A percentile compares a stretch with the other conserved stretches of the same genome.
phyloP scores from a whole-genome alignment of 441 rosid genomes.

The Gossypium trilobum region DNA sequence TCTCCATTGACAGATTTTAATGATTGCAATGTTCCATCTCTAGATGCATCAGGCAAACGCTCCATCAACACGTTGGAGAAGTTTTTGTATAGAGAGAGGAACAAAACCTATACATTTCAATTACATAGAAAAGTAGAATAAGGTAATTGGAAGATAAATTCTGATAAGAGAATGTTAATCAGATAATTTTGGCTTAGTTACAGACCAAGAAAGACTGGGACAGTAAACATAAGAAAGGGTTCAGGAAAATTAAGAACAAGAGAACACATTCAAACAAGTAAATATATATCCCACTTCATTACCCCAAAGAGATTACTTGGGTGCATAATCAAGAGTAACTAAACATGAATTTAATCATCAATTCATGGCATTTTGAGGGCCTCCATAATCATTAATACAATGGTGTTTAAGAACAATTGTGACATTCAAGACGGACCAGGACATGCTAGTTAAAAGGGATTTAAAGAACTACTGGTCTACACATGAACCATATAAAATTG shows the following conservation, averaged over 20 bases:
- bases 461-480: neutral
- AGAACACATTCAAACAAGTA: neutral
- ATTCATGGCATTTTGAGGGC: neutral
- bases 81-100: conserved; percentile 54
- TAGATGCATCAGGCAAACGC: conserved; percentile 68
- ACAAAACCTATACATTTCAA: conserved; percentile 44
- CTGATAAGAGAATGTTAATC: neutral
- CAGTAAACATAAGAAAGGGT: neutral
- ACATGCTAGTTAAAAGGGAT: neutral
- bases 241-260: neutral
- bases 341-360: neutral
- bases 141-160: conserved; percentile 1
- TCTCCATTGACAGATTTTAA: conserved; percentile 46
- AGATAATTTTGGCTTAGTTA: neutral
- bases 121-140: conserved; percentile 9
- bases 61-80: conserved; percentile 64
- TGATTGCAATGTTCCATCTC: conserved; percentile 44
- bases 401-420: neutral
- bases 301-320: neutral
- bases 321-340: neutral
- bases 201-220: neutral
- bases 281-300: neutral
- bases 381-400: neutral
- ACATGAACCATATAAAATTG: neutral
- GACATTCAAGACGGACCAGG: neutral